Evolutionary conservation across 176 grass and related monocot genomes (phyloP).

Genomic region (Musa troglodytarum): DNA sequence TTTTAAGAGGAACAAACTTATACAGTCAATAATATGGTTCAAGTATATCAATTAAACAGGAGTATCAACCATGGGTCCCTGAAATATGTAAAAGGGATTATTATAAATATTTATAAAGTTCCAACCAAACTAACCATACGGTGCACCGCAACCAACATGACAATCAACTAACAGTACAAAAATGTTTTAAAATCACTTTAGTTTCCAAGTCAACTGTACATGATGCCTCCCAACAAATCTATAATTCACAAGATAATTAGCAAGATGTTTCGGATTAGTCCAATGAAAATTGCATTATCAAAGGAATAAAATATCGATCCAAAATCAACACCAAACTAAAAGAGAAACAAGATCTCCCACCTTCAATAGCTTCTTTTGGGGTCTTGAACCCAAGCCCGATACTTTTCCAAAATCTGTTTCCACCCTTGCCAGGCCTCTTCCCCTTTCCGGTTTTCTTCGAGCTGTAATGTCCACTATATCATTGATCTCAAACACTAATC

Average conservation of each 20-base stretch:
- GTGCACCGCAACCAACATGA: no score
- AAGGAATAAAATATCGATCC: no score
- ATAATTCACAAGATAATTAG: not conserved
- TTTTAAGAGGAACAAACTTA: no score
- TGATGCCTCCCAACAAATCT: not conserved
- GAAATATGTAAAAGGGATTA: no score
- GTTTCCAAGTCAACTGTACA: not conserved
- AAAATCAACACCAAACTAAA: not conserved
- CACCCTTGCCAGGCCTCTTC: slow-evolving; percentile 8
- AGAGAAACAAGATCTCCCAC: not conserved
- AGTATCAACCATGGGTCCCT: no score
- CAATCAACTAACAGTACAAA: no score
- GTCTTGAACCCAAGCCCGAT: slow-evolving; percentile 9
- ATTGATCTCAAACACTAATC: not conserved
- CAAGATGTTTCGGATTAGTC: no score
- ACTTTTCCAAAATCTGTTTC: slow-evolving; percentile 11
- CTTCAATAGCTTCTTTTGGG: slow-evolving; percentile 7
- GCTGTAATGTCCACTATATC: not conserved
- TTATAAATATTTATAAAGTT: no score
- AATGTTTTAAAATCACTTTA: not conserved
- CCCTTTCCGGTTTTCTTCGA: slow-evolving; percentile 5
- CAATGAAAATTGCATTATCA: no score
- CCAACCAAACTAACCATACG: no score
- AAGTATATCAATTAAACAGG: no score
- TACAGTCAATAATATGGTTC: no score